Evolutionary conservation across 108 stramenopile species (phyloP), one percentile per base, ranked within the genome.

Genomic region (Chaetoceros muelleri): DNA sequence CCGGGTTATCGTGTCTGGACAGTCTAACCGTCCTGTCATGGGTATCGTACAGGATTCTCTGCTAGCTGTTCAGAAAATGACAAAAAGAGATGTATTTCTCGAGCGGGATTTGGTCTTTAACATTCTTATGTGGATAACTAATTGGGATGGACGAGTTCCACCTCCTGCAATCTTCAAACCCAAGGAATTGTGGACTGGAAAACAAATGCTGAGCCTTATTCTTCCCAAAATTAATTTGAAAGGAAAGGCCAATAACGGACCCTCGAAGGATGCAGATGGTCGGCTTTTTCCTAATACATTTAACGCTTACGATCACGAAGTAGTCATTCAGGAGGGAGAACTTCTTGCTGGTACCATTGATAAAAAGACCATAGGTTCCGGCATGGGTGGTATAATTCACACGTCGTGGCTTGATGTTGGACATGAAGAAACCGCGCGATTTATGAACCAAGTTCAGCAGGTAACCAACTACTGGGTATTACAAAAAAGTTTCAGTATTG

Each of bases 1-100:
- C 20, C 73, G 93, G 46, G 91, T 95, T 46, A 87, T 99, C 60
- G 98, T 99, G 28, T 87, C 87, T 61, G 95, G 97, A 23, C 98
- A 99, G 69, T 85, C 82, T 29, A 99, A 99, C 67, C 89, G 93
- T 57, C 96, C 96, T 61, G 98, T 99, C 57, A 99, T 99, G 98
- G 97, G 98, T 46, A 98, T 99, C 65, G 91, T 99, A 25, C 98
- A 99, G 62, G 98, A 98, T 67, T 82, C 90, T 3, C 81, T 96
- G 53, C 58, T 96, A 40, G 95, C 94, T 8, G 83, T 87, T 17
- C 90, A 90, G 66, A 92, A 90, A 62, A 93, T 99, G 95, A 97
- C 96, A 24, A 95, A 95, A 63, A 76, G 97, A 21, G 95, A 93
- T 55, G 70, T 82, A 19, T 99, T 98, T 67, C 74, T 99, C 44